Evolutionary conservation across 768 basidiomycete genomes (phyloP), one percentile per base, ranked within the genome.

Genomic region (Suillus bovinus): DNA sequence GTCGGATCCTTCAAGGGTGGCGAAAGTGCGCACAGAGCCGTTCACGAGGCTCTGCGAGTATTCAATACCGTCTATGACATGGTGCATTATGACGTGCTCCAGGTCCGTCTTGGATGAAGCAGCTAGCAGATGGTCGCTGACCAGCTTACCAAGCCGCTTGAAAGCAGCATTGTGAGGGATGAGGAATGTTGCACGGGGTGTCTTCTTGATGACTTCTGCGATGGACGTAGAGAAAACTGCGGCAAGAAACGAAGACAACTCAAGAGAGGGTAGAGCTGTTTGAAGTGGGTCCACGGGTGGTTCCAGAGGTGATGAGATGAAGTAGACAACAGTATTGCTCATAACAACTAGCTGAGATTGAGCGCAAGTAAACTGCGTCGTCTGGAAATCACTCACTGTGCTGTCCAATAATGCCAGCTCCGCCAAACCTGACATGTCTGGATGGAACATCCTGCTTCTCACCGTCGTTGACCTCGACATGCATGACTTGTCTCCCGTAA

Each of bases 91-190:
- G 42, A 99, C 89, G 34, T 83, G 86, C 68, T 89, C 87, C 52
- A 99, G 77, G 71, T 98, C 95, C 60, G 82, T 74, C 70, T 89
- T 93, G 6, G 91, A 88, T 34, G 90, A 83, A 2, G 92, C 78
- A 0, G 90, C 80, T 16, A 98, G 85, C 13, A 99, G 85, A 73
- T 98, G 94, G 17, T 83, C 84, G 76, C 92, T 94, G 64, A 93
- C 89, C 49, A 99, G 84, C 59, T 81, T 69, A 6, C 97, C 97
- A 7, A 99, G 83, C 9, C 87, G 84, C 64, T 87, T 84, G 79
- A 97, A 99, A 0, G 94, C 97, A n/a, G 77, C 72, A 70, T 99
- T 99, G 50, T 84, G 87, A 10, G 97, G 97, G 38, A 97, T 87
- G 44, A 99, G 83, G 62, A 94, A 83, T 3, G 95, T 90, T 0